Conservation (phyloP, 2,329 filamentous ascomycete species). For the Penicillium sp. region DNA sequence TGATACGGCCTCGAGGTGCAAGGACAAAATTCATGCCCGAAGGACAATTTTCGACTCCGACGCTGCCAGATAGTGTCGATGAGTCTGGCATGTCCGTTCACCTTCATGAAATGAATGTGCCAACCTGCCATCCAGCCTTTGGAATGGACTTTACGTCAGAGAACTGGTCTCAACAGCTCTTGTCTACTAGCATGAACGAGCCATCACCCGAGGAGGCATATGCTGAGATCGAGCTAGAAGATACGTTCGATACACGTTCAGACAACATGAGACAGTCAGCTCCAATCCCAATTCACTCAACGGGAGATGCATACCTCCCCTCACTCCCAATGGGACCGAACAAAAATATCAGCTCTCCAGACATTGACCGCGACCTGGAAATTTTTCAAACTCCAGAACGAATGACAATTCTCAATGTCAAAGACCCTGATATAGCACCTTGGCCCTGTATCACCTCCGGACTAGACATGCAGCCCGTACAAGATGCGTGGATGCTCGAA, state of each 20-base stretch:
- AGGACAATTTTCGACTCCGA: background rate
- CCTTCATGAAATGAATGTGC: background rate
- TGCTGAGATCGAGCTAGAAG: slow-evolving; percentile 5
- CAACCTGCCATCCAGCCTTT: background rate
- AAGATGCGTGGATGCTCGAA: slow-evolving; percentile 3
- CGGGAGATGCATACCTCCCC: background rate
- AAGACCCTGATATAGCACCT: background rate
- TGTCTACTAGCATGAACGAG: slow-evolving; percentile 14
- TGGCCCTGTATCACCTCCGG: slow-evolving; percentile 1
- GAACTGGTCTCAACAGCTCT: slow-evolving; percentile 31
- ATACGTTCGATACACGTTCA: background rate
- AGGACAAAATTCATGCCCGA: background rate
- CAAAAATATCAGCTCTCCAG: background rate
- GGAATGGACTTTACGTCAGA: slow-evolving; percentile 3
- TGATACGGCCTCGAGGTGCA: background rate
- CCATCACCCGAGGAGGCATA: background rate
- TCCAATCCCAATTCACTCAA: background rate
- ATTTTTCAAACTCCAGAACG: background rate
- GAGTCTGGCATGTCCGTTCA: background rate
- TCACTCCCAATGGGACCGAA: background rate
- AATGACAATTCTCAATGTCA: background rate
- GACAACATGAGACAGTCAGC: background rate
- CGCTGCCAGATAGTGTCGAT: background rate
- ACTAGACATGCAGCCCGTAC: background rate
- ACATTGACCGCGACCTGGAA: background rate